Conservation (phyloP, 768 basidiomycete species). For the Serendipita indica region DNA sequence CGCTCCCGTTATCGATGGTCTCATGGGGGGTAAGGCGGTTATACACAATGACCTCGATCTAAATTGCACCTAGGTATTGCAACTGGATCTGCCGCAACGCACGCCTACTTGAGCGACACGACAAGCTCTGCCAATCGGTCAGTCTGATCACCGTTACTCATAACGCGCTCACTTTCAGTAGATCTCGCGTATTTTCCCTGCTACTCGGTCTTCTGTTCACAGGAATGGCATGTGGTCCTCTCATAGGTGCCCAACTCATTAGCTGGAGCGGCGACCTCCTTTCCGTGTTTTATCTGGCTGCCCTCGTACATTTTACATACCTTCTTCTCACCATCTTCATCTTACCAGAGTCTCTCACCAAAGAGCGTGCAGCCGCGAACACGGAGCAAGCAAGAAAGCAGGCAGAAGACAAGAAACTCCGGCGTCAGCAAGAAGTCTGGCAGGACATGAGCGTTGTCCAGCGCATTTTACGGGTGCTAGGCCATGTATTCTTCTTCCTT, state of each 20-base stretch:
- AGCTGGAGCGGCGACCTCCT: slow-evolving; percentile 37
- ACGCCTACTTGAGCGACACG: slow-evolving; percentile 61
- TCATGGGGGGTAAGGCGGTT: slow-evolving; percentile 45
- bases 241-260: slow-evolving; percentile 52
- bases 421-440: background rate
- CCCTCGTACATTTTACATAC: slow-evolving; percentile 35
- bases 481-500: slow-evolving; percentile 36
- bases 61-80: slow-evolving; percentile 31
- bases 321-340: slow-evolving; percentile 37
- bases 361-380: slow-evolving; percentile 29
- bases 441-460: slow-evolving; percentile 3
- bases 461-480: background rate
- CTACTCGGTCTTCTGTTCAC: slow-evolving; percentile 50
- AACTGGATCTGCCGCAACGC: slow-evolving; percentile 34
- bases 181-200: slow-evolving; percentile 52
- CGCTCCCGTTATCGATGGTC: slow-evolving; percentile 51
- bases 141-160: slow-evolving; percentile 7
- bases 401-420: background rate
- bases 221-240: slow-evolving; percentile 69
- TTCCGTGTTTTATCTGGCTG: slow-evolving; percentile 58
- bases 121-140: slow-evolving; percentile 41
- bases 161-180: slow-evolving; percentile 19
- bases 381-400: background rate
- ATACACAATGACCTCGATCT: background rate
- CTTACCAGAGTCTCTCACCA: slow-evolving; percentile 65